A percentile compares a stretch with the other conserved stretches of the same genome.
Conservation (phyloP, 2,329 filamentous ascomycete species). For the Didymellaceae sp. region DNA sequence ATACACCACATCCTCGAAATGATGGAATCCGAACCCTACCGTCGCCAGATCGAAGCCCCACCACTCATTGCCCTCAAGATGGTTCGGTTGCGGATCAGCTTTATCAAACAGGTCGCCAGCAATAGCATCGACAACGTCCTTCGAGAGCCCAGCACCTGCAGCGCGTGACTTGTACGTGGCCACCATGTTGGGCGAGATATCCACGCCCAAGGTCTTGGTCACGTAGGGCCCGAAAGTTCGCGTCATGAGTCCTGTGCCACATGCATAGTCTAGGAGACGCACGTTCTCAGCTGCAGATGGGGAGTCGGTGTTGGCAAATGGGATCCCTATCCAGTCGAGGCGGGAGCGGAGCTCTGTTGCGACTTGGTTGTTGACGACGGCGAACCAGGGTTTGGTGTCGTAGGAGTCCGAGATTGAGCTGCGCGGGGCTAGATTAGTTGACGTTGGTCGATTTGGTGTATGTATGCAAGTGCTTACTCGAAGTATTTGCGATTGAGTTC, state of each 20-base stretch:
- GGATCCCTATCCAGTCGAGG: conserved; percentile 67
- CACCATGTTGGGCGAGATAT: conserved; percentile 75
- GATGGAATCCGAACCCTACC: conserved; percentile 55
- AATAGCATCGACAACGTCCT: conserved; percentile 31
- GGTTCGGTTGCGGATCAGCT: conserved; percentile 23
- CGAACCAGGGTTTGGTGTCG: conserved; percentile 61
- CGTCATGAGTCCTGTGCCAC: conserved; percentile 70
- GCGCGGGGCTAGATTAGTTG: conserved; percentile 4
- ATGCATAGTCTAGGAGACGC: conserved; percentile 76
- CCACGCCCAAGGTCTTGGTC: conserved; percentile 70
- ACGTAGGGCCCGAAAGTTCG: conserved; percentile 68
- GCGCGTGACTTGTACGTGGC: conserved; percentile 69
- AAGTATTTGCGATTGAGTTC: conserved; percentile 48
- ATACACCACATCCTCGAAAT: conserved; percentile 64
- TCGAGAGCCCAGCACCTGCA: conserved; percentile 21
- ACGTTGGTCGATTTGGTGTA: background rate
- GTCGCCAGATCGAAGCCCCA: conserved; percentile 53
- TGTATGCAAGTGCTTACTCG: conserved; percentile 30
- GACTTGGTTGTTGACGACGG: conserved; percentile 61
- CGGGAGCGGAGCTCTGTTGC: conserved; percentile 60
- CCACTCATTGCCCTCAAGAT: conserved; percentile 40
- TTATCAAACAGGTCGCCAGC: conserved; percentile 48
- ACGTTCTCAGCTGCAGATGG: conserved; percentile 48
- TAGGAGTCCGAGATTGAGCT: conserved; percentile 63
- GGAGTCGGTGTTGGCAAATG: conserved; percentile 53